phyloP scores from a whole-genome alignment of 306 rosid species.

The Vigna mungo region DNA sequence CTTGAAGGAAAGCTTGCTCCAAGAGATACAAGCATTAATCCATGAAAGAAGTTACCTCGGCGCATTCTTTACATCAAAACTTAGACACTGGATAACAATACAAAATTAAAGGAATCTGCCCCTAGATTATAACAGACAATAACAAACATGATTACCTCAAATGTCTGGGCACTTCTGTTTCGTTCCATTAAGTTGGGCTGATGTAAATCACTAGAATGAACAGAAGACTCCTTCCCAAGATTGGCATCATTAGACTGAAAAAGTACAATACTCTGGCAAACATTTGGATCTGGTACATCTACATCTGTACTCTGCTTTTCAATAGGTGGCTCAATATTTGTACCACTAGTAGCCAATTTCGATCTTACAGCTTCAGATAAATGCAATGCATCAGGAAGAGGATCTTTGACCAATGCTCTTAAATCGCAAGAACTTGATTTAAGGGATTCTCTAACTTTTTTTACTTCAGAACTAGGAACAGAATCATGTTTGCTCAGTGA shows the following conservation, averaged over 20 bases:
- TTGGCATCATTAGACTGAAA: conserved; percentile 46
- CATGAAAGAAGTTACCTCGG: not conserved
- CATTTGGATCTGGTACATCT: conserved; percentile 44
- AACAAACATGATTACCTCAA: conserved; percentile 61
- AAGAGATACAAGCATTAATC: conserved; percentile 12
- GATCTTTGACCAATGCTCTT: conserved; percentile 67
- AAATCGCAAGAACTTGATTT: conserved; percentile 68
- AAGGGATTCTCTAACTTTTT: conserved; percentile 66
- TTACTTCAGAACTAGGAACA: conserved; percentile 53
- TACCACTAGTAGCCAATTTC: conserved; percentile 49
- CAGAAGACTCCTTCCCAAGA: conserved; percentile 47
- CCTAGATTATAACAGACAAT: conserved; percentile 27
- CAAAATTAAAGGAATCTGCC: conserved; percentile 26
- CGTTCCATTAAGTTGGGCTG: conserved; percentile 67
- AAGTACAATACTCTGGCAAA: conserved; percentile 40
- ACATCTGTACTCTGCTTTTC: conserved; percentile 47
- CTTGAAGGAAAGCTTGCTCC: conserved; percentile 15
- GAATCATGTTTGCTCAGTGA: conserved; percentile 32
- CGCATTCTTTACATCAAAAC: conserved; percentile 18
- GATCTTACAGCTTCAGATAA: conserved; percentile 56
- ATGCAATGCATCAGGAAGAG: conserved; percentile 74
- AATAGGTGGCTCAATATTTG: conserved; percentile 35
- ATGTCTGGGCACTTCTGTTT: conserved; percentile 54
- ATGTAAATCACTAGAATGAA: conserved; percentile 33
- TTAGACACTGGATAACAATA: conserved; percentile 10